A percentile compares a stretch with the other conserved stretches of the same genome.
phyloP scores from a whole-genome alignment of 208 protist genomes.

The Novymonas esmeraldas region DNA sequence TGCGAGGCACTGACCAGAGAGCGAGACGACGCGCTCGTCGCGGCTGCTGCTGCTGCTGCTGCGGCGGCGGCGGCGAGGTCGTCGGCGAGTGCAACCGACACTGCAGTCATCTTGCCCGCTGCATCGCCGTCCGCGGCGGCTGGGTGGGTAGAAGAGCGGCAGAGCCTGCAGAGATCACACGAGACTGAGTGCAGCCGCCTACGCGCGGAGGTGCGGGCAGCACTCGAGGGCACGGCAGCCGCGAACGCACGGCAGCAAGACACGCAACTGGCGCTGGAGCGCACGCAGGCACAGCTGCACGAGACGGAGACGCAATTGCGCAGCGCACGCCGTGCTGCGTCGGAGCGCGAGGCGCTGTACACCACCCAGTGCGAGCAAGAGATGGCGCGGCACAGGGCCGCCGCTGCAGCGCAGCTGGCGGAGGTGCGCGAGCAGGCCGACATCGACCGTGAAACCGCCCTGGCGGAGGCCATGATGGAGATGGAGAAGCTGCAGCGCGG shows the following conservation, averaged over 20 bases:
- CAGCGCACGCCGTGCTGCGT: constrained; percentile 10
- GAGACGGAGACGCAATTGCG: constrained; percentile 26
- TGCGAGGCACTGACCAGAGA: constrained; percentile 56
- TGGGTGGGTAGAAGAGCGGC: constrained; percentile 16
- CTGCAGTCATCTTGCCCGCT: neutral
- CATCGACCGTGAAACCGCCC: constrained; percentile 23
- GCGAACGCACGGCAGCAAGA: constrained; percentile 16
- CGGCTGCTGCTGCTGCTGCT: constrained; percentile 2
- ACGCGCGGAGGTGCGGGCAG: constrained; percentile 26
- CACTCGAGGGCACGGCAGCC: constrained; percentile 11
- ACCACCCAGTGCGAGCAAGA: constrained; percentile 23
- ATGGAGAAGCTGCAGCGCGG: constrained; percentile 40
- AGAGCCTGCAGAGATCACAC: neutral
- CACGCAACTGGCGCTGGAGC: constrained; percentile 16
- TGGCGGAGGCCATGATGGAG: constrained; percentile 42
- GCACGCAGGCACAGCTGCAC: constrained; percentile 4
- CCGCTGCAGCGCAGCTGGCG: constrained; percentile 8
- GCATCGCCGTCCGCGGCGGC: neutral
- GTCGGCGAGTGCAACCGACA: neutral
- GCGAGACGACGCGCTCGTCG: constrained; percentile 39
- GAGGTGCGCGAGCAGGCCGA: constrained; percentile 28
- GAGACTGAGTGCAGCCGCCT: constrained; percentile 26
- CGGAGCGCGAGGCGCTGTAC: constrained; percentile 13
- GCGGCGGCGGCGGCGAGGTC: constrained; percentile 2
- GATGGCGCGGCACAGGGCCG: constrained; percentile 21